phyloP scores from a whole-genome alignment of 139 green algal genomes.

The Haematococcus sp. region DNA sequence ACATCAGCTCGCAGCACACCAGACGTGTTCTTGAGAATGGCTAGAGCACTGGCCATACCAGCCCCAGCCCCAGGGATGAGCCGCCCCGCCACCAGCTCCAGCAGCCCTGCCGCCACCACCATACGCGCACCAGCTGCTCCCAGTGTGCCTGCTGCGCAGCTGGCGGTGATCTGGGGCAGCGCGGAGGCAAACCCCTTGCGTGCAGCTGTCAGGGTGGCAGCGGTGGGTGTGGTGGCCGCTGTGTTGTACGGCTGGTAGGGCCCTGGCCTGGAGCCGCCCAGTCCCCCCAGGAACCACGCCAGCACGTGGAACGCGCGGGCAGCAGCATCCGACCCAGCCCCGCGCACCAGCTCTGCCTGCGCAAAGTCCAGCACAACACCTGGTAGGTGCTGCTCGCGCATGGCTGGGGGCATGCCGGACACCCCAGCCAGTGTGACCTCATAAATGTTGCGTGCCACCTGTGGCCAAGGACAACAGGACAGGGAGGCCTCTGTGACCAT shows the following conservation, averaged over 20 bases:
- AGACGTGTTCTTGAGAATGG: slow-evolving; percentile 9
- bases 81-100: background rate
- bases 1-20: background rate
- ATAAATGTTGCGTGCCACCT: background rate
- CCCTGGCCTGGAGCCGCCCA: too few species aligned
- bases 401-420: background rate
- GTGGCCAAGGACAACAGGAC: too few species aligned
- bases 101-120: background rate
- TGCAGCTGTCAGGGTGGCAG: background rate
- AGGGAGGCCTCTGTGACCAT: too few species aligned
- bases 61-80: background rate
- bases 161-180: background rate
- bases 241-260: too few species aligned
- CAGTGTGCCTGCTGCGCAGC: too few species aligned
- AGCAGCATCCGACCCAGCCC: background rate
- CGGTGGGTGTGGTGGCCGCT: background rate
- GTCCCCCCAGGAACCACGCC: slow-evolving; percentile 26
- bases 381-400: slow-evolving; percentile 4
- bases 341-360: slow-evolving; percentile 15
- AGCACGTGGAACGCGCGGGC: slow-evolving; percentile 33
- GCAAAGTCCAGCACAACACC: slow-evolving; percentile 28
- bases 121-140: background rate
- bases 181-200: background rate
- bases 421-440: background rate
- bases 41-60: background rate